Evolutionary conservation across 768 basidiomycete species (phyloP).

Genomic region (Leccinum subtestaceum): DNA sequence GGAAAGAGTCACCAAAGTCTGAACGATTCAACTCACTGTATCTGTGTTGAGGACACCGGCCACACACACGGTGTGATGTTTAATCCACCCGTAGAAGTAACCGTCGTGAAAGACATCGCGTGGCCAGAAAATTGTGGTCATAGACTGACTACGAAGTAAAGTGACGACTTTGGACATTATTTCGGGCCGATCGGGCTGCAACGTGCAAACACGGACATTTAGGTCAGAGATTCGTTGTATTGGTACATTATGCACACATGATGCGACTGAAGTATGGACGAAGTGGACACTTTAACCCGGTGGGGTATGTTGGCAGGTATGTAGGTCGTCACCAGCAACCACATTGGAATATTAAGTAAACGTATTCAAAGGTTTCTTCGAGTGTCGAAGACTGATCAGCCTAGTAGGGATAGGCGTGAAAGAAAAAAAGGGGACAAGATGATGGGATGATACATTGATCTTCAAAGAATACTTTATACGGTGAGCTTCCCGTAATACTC

Average conservation of each 20-base stretch:
- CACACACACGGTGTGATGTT: conserved; percentile 44
- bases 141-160: conserved; percentile 7
- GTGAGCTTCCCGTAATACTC: conserved; percentile 35
- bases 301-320: background rate
- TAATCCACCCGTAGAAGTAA: conserved; percentile 58
- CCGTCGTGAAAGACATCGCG: conserved; percentile 44
- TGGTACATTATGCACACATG: background rate
- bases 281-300: background rate
- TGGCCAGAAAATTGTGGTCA: conserved; percentile 57
- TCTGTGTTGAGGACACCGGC: conserved; percentile 45
- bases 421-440: background rate
- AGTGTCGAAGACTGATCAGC: background rate
- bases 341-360: background rate
- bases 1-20: background rate
- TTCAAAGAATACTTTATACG: conserved; percentile 4
- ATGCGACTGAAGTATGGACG: background rate
- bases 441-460: background rate
- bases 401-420: background rate
- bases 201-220: background rate
- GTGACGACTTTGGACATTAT: background rate
- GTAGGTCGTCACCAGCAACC: background rate
- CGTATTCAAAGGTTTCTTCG: background rate
- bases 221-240: background rate
- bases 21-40: conserved; percentile 27
- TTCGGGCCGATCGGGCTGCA: conserved; percentile 15